phyloP scores from a whole-genome alignment of 1,284 basidiomycete genomes.

The Tilletia setariae region DNA sequence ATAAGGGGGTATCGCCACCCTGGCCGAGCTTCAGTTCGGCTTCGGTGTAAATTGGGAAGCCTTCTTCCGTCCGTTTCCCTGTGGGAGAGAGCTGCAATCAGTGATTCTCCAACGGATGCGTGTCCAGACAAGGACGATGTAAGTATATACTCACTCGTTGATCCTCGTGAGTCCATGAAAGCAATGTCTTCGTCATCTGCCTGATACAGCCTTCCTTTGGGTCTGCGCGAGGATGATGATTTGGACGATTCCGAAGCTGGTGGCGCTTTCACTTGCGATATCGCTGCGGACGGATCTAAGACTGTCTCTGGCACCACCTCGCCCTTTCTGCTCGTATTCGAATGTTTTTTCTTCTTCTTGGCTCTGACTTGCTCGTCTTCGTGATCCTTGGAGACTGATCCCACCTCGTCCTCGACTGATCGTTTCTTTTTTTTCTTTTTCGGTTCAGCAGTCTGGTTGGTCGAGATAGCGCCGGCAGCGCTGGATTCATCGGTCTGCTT shows the following conservation, averaged over 20 bases:
- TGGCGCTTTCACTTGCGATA: neutral
- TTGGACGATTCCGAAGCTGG: neutral
- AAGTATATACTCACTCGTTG: neutral
- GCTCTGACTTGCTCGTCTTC: neutral
- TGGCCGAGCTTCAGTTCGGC: conserved; percentile 4
- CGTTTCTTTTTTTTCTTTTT: conserved; percentile 10
- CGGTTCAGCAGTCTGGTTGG: neutral
- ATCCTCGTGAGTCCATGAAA: conserved; percentile 15
- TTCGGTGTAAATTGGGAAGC: conserved; percentile 15
- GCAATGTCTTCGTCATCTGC: conserved; percentile 15
- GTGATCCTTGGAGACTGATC: neutral
- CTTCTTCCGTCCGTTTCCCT: conserved; percentile 16
- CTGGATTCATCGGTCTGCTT: neutral
- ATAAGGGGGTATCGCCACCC: conserved; percentile 9
- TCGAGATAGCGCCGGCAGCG: neutral
- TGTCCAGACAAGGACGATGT: neutral
- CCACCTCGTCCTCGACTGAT: neutral
- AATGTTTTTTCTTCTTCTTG: neutral
- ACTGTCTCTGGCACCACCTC: neutral
- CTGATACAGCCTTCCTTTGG: neutral
- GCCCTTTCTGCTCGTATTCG: neutral
- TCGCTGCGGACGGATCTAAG: neutral
- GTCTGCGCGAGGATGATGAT: neutral
- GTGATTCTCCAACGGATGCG: neutral
- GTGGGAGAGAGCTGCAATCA: neutral